Percentiles rank a stretch among this genome's conserved stretches.
Conservation (phyloP, 768 basidiomycete genomes). For the Mrakia gelida region DNA sequence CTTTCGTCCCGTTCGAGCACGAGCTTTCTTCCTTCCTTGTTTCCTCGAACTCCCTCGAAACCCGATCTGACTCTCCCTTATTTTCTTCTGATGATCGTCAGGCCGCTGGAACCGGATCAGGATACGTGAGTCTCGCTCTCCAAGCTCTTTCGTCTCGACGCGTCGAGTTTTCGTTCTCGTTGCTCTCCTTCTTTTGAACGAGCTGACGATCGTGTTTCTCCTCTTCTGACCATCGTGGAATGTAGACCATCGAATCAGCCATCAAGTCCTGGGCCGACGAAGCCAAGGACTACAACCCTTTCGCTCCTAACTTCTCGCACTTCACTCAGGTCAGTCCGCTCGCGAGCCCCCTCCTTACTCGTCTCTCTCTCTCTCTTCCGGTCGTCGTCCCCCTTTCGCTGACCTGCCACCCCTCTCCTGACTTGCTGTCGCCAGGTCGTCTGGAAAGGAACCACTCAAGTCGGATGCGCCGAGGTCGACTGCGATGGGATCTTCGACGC, state of each 20-base stretch:
- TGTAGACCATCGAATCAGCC: constrained; percentile 53
- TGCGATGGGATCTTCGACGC: constrained; percentile 55
- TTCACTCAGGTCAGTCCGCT: constrained; percentile 50
- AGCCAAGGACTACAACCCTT: constrained; percentile 52
- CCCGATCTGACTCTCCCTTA: background rate
- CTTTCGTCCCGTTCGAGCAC: background rate
- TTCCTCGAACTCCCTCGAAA: background rate
- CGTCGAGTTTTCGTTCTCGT: constrained; percentile 36
- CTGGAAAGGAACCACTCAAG: constrained; percentile 59
- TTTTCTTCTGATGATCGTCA: background rate
- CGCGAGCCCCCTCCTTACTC: too few species aligned
- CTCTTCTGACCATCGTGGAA: too few species aligned
- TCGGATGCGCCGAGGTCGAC: constrained; percentile 56
- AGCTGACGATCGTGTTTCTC: too few species aligned
- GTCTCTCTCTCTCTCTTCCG: too few species aligned
- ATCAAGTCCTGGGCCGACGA: constrained; percentile 65
- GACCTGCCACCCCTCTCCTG: too few species aligned
- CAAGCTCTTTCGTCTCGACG: too few species aligned
- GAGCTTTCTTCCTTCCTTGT: background rate
- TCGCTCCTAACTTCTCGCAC: constrained; percentile 49
- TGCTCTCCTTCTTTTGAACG: too few species aligned
- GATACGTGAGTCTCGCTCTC: background rate
- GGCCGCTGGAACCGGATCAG: constrained; percentile 1
- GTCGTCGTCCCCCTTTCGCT: too few species aligned
- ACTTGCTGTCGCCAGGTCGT: too few species aligned